Percentiles rank a stretch among this genome's conserved stretches.
Conservation (phyloP, 257 asterid species). For the Mitragyna speciosa region DNA sequence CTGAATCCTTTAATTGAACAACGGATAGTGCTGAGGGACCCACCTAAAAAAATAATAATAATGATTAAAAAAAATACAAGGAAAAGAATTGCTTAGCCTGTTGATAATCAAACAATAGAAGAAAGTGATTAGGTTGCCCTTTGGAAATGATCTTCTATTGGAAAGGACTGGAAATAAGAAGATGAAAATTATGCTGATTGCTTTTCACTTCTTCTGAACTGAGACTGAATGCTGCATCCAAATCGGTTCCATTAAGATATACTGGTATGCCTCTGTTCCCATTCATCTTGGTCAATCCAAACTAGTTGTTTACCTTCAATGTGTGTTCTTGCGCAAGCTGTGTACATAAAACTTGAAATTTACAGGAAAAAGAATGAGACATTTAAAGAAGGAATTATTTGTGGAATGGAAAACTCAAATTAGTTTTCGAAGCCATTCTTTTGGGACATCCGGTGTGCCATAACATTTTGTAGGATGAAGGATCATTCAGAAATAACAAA, state of each 20-base stretch:
- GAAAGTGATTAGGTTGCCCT: not conserved
- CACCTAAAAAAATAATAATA: no score
- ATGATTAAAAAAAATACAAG: no score
- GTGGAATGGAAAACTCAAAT: not conserved
- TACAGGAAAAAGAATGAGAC: not conserved
- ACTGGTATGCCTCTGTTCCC: not conserved
- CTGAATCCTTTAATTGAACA: no score
- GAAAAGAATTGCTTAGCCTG: no score
- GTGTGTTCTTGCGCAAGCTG: not conserved
- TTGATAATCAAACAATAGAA: no score
- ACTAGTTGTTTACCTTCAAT: not conserved
- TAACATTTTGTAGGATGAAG: not conserved
- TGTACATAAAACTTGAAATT: no score
- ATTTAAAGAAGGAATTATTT: not conserved
- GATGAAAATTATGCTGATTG: not conserved
- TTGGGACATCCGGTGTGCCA: not conserved
- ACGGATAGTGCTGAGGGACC: no score
- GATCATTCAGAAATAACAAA: not conserved
- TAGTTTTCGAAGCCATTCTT: not conserved
- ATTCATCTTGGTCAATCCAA: not conserved
- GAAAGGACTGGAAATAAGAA: not conserved
- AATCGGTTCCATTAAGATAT: not conserved
- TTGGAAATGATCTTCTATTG: not conserved
- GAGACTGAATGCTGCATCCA: not conserved
- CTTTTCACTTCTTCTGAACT: not conserved